Conservation (phyloP, 345 rosid species). For the Acer negundo region DNA sequence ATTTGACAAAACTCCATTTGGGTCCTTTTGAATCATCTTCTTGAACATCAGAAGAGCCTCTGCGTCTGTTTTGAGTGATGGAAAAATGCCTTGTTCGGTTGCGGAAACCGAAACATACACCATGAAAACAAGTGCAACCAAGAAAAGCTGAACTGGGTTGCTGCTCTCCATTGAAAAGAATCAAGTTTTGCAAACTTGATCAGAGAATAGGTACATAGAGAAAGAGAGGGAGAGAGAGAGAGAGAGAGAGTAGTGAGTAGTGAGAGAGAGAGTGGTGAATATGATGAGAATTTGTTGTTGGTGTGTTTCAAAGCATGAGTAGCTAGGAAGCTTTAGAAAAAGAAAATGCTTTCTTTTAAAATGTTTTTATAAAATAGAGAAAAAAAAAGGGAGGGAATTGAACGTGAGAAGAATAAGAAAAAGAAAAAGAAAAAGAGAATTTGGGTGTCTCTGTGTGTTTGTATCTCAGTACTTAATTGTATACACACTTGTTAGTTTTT, state of each 20-base stretch:
- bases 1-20: constrained; percentile 53
- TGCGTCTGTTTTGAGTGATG: constrained; percentile 72
- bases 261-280: constrained; percentile 35
- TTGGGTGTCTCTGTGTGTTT: constrained; percentile 1
- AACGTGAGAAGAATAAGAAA: neutral
- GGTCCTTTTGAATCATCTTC: constrained; percentile 66
- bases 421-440: neutral
- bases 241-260: constrained; percentile 31
- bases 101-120: constrained; percentile 34
- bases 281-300: constrained; percentile 46
- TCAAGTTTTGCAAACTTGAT: constrained; percentile 13
- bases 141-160: constrained; percentile 38
- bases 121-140: constrained; percentile 27
- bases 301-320: constrained; percentile 31
- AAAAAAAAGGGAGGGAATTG: constrained; percentile 30
- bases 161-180: constrained; percentile 52
- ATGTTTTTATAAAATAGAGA: constrained; percentile 12
- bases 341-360: constrained; percentile 28
- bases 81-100: constrained; percentile 24
- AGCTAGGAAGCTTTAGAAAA: constrained; percentile 40
- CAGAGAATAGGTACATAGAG: constrained; percentile 15
- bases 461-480: constrained; percentile 21
- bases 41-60: constrained; percentile 68
- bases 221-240: constrained; percentile 20
- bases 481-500: neutral